A percentile compares a stretch with the other conserved stretches of the same genome.
Evolutionary conservation across 768 basidiomycete genomes (phyloP).

Genomic region (Rhodotorula taiwanensis): DNA sequence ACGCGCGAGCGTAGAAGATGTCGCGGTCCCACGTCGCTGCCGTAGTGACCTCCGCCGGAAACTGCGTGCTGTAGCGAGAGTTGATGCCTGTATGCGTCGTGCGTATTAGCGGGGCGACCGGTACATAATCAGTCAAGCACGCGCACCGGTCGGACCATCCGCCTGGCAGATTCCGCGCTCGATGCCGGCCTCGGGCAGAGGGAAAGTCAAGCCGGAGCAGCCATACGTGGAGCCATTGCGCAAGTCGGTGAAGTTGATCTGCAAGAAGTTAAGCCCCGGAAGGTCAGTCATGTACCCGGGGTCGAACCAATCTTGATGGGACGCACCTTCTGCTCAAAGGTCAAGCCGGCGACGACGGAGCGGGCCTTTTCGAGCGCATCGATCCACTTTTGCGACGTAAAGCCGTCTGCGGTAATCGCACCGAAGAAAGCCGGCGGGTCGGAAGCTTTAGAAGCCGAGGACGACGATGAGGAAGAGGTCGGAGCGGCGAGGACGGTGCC

Average conservation of each 20-base stretch:
- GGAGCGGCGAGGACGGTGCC: too few species aligned
- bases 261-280: too few species aligned
- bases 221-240: not conserved
- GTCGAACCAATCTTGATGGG: too few species aligned
- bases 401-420: slow-evolving; percentile 8
- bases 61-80: slow-evolving; percentile 16
- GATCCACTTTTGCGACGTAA: not conserved
- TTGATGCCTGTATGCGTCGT: too few species aligned
- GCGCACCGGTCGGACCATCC: slow-evolving; percentile 17
- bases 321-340: slow-evolving; percentile 13
- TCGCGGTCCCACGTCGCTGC: not conserved
- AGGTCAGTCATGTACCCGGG: too few species aligned
- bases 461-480: too few species aligned
- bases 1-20: slow-evolving; percentile 67
- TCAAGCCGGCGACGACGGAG: slow-evolving; percentile 6
- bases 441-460: too few species aligned
- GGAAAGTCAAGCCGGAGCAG: slow-evolving; percentile 7
- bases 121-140: too few species aligned
- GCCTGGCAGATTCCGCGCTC: not conserved
- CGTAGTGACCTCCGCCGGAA: slow-evolving; percentile 40
- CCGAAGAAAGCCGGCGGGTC: too few species aligned
- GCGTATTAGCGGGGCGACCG: too few species aligned
- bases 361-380: slow-evolving; percentile 7
- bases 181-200: not conserved
- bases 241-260: slow-evolving; percentile 16